These are phyloP conservation scores for Neopestalotiopsis rosae DNA, from an alignment of 2,329 filamentous ascomycete genomes.

Conservation along the genomic window DNA sequence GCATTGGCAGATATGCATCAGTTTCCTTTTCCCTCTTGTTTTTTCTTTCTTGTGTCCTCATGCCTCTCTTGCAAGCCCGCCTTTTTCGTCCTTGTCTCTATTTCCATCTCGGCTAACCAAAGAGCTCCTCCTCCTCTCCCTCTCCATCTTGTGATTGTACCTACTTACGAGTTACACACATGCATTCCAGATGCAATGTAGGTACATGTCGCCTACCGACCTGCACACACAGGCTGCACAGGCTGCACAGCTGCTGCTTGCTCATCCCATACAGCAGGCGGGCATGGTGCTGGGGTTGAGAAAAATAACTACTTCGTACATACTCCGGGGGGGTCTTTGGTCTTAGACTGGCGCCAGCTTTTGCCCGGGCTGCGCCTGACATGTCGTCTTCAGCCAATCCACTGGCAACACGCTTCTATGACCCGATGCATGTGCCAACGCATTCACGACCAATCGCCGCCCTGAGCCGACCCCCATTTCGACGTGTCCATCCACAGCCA, in stretches of 20 bases:
- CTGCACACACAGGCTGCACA: no score
- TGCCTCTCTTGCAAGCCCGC: neutral
- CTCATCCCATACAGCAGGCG: neutral
- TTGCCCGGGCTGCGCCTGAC: slow-evolving; percentile 17
- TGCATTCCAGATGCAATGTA: neutral
- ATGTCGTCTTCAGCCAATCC: slow-evolving; percentile 30
- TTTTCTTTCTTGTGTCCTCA: neutral
- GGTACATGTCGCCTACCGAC: neutral
- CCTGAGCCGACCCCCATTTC: slow-evolving; percentile 16
- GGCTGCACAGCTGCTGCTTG: neutral
- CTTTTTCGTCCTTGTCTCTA: neutral
- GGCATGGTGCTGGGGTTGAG: neutral
- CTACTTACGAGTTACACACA: no score
- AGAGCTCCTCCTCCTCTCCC: no score
- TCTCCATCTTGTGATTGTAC: neutral
- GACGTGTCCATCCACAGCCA: slow-evolving; percentile 16
- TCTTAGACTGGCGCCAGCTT: slow-evolving; percentile 13
- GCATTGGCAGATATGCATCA: slow-evolving; percentile 11
- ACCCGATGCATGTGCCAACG: slow-evolving; percentile 27
- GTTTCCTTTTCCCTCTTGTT: neutral
- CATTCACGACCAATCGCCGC: slow-evolving; percentile 23
- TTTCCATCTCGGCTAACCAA: neutral
- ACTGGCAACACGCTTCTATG: slow-evolving; percentile 35
- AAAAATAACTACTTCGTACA: no score
- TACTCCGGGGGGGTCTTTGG: neutral